These are phyloP conservation scores for Ocimum tenuiflorum DNA, from an alignment of 257 asterid genomes.

Conservation along the genomic window DNA sequence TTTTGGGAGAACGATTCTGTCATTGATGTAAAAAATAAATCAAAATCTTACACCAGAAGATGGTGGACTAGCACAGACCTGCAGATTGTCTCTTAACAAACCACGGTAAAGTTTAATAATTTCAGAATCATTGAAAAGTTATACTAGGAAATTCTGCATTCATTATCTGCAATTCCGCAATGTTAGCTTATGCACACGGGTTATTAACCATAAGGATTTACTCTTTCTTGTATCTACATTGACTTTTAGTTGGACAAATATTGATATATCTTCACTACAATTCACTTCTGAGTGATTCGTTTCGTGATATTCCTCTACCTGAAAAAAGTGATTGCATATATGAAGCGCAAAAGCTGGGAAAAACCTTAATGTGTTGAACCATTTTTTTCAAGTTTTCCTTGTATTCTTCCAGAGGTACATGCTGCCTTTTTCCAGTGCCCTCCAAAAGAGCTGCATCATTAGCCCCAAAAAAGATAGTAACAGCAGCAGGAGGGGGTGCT, in stretches of 20 bases:
- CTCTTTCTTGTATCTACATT: background rate
- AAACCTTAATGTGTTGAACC: constrained; percentile 71
- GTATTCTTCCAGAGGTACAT: constrained; percentile 79
- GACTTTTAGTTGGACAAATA: background rate
- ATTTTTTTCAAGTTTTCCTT: constrained; percentile 64
- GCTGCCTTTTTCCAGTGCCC: constrained; percentile 74
- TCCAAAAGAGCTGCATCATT: constrained; percentile 77
- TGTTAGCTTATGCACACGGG: background rate
- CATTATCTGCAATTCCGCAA: background rate
- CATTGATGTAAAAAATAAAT: constrained; percentile 13
- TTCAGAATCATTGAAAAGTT: background rate
- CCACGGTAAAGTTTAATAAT: background rate
- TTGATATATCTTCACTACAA: background rate
- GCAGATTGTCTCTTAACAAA: background rate
- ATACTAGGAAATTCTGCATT: background rate
- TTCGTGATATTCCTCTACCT: background rate
- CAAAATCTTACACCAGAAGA: constrained; percentile 17
- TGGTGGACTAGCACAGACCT: background rate
- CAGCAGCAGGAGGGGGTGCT: constrained; percentile 61
- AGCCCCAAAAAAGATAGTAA: constrained; percentile 83
- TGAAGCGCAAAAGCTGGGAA: background rate
- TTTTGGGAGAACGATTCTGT: constrained; percentile 53
- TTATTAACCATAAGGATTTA: no score
- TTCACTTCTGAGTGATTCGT: background rate
- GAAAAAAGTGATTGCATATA: background rate